These are phyloP conservation scores for Calonectria pseudoturangicola DNA, from an alignment of 2,329 filamentous ascomycete genomes.

Conservation along the genomic window DNA sequence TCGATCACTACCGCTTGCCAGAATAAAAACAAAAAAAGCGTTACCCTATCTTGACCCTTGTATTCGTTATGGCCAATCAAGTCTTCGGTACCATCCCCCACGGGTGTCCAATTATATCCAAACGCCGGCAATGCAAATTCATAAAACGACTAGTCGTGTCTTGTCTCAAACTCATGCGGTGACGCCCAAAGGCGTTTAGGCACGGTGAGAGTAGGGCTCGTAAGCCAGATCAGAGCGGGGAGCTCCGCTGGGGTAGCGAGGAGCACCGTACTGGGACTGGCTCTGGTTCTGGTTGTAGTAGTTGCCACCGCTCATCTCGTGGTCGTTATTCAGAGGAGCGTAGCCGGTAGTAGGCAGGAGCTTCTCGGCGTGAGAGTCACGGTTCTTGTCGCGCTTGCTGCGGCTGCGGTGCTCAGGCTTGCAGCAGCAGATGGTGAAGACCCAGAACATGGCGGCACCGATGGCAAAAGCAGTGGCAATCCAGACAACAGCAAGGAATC, in stretches of 20 bases:
- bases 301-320: conserved; percentile 60
- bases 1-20: conserved; percentile 33
- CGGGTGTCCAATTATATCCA: conserved; percentile 43
- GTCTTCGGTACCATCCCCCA: conserved; percentile 30
- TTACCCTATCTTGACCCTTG: conserved; percentile 32
- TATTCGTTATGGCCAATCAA: conserved; percentile 31
- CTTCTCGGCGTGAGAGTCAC: conserved; percentile 69
- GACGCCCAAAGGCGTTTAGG: conserved; percentile 59
- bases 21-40: conserved; percentile 23
- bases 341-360: conserved; percentile 66
- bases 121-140: conserved; percentile 56
- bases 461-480: conserved; percentile 86
- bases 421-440: conserved; percentile 88
- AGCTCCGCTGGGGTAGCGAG: conserved; percentile 63
- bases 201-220: conserved; percentile 78
- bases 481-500: conserved; percentile 85
- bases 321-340: conserved; percentile 59
- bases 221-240: conserved; percentile 73
- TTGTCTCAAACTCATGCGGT: conserved; percentile 37
- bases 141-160: conserved; percentile 48
- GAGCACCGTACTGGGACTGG: conserved; percentile 59
- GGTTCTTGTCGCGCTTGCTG: conserved; percentile 60
- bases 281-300: conserved; percentile 62
- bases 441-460: conserved; percentile 89
- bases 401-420: conserved; percentile 67